Evolutionary conservation across 345 rosid species (phyloP).

Genomic region (Citrus medica): DNA sequence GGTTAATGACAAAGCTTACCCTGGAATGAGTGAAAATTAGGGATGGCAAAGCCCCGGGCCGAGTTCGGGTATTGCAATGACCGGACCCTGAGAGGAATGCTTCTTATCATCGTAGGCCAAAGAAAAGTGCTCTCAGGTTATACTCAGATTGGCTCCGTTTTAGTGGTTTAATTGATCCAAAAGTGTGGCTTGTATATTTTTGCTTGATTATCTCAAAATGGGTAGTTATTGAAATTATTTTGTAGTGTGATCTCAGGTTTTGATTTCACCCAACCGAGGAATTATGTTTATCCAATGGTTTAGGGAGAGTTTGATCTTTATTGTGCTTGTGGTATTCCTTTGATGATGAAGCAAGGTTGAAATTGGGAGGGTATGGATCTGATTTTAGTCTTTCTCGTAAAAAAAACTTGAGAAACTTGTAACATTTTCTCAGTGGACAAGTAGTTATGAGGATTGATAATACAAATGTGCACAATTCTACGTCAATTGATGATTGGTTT

Average conservation of each 20-base stretch:
- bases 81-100: slow-evolving; percentile 14
- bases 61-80: too few species aligned
- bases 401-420: neutral
- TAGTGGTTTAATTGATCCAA: neutral
- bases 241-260: slow-evolving; percentile 4
- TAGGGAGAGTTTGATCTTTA: neutral
- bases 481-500: neutral
- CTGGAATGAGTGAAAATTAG: too few species aligned
- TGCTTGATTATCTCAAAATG: slow-evolving; percentile 5
- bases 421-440: neutral
- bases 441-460: neutral
- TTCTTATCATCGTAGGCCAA: neutral
- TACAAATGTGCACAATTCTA: too few species aligned
- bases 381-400: neutral
- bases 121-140: slow-evolving; percentile 8
- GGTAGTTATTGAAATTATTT: neutral
- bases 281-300: neutral
- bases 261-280: slow-evolving; percentile 2
- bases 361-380: neutral
- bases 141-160: slow-evolving; percentile 10
- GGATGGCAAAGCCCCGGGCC: too few species aligned
- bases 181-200: slow-evolving; percentile 17
- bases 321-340: neutral
- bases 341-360: slow-evolving; percentile 1
- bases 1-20: too few species aligned